phyloP scores from a whole-genome alignment of 1,284 basidiomycete species.

The Marasmius tenuissimus region DNA sequence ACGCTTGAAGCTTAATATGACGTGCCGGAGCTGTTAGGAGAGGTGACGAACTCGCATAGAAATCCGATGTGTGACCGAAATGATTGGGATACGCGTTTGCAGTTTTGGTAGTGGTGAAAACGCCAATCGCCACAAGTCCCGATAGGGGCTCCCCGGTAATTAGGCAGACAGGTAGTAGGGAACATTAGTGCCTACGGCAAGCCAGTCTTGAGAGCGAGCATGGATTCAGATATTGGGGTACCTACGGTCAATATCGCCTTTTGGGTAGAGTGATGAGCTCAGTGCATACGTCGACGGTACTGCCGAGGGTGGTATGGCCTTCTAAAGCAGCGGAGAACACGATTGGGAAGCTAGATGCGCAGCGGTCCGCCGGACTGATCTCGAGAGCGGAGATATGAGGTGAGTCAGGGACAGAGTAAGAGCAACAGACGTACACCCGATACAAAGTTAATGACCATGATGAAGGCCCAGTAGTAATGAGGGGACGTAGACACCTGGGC shows the following conservation, averaged over 20 bases:
- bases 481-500: conserved; percentile 44
- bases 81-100: too few species aligned
- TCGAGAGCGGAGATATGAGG: neutral
- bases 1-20: too few species aligned
- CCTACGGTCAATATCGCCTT: conserved; percentile 65
- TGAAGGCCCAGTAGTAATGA: conserved; percentile 47
- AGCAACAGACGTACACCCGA: conserved; percentile 30
- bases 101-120: too few species aligned
- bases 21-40: too few species aligned
- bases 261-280: conserved; percentile 64
- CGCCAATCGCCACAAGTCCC: too few species aligned
- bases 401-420: neutral
- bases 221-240: conserved; percentile 1
- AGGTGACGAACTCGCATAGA: too few species aligned
- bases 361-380: conserved; percentile 65
- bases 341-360: conserved; percentile 71
- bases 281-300: conserved; percentile 74
- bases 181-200: neutral
- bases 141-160: neutral
- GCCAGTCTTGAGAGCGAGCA: neutral
- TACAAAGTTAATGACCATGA: conserved; percentile 76
- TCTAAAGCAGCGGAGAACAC: conserved; percentile 68
- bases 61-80: too few species aligned
- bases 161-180: neutral
- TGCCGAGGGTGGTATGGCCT: conserved; percentile 60